A percentile compares a stretch with the other conserved stretches of the same genome.
phyloP scores from a whole-genome alignment of 2,329 filamentous ascomycete genomes.

The Alternaria atra region DNA sequence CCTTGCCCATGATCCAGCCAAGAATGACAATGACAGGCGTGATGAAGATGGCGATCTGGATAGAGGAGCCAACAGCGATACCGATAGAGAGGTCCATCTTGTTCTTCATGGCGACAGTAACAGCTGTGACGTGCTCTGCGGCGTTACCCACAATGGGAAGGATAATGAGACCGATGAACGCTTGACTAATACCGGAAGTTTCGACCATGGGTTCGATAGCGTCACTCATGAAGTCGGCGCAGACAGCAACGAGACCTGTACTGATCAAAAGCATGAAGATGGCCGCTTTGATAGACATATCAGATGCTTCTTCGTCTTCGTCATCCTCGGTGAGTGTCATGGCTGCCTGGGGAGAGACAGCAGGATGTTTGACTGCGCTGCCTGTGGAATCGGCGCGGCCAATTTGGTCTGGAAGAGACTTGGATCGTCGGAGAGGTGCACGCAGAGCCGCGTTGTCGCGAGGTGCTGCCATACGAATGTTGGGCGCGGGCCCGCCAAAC shows the following conservation, averaged over 20 bases:
- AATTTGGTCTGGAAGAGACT: slow-evolving; percentile 50
- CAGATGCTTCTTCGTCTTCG: slow-evolving; percentile 44
- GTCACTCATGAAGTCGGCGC: slow-evolving; percentile 77
- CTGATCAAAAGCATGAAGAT: slow-evolving; percentile 64
- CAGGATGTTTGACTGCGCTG: slow-evolving; percentile 28
- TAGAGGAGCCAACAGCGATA: slow-evolving; percentile 80
- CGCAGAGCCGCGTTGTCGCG: slow-evolving; percentile 16
- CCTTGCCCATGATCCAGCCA: slow-evolving; percentile 78
- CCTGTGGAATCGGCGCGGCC: slow-evolving; percentile 34
- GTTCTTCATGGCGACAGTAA: slow-evolving; percentile 81
- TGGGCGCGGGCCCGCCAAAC: slow-evolving; percentile 36
- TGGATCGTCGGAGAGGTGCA: slow-evolving; percentile 42
- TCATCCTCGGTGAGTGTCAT: slow-evolving; percentile 28
- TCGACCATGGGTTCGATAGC: slow-evolving; percentile 74
- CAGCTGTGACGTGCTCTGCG: slow-evolving; percentile 81
- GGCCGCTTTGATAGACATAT: slow-evolving; percentile 67
- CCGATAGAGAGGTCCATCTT: slow-evolving; percentile 87
- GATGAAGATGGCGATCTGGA: slow-evolving; percentile 81
- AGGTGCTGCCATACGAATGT: slow-evolving; percentile 45
- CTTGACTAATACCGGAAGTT: slow-evolving; percentile 69
- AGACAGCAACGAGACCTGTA: slow-evolving; percentile 67
- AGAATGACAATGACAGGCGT: slow-evolving; percentile 80
- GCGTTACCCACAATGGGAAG: slow-evolving; percentile 85
- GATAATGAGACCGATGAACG: slow-evolving; percentile 82
- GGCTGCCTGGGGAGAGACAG: slow-evolving; percentile 30